Evolutionary conservation across 352 stramenopile genomes (phyloP), one percentile per base, ranked within the genome.

Genomic region (Globisporangium megalacanthum): DNA sequence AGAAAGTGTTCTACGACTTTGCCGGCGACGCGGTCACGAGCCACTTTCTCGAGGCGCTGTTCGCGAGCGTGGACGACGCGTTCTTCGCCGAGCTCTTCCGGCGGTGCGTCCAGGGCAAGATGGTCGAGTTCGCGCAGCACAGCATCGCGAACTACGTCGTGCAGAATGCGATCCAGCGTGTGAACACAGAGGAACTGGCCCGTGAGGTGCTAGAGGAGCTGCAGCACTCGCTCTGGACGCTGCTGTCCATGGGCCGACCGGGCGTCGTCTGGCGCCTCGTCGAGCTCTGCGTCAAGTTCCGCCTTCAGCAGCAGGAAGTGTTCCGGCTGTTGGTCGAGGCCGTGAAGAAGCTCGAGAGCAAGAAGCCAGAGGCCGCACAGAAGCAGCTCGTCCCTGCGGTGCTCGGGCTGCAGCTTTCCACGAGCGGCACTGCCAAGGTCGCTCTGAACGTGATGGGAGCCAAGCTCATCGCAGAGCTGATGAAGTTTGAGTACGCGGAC

Each of bases 61-160:
- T 88, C 35, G 58, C 61, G 33, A 80, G 64, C 46, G 65, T 70
- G n/a, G 73, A 72, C 52, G 75, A 89, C 69, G 76, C 73, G 17
- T 80, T 91, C 61, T 93, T 90, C 41, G 61, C 65, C 0, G 79
- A 76, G 52, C 56, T 93, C 25, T 91, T 86, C 56, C 62, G 63
- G n/a, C 79, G 81, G 19, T 91, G 79, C 54, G 37, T 93, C 20
- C 62, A 75, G 25, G 62, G 68, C 33, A 80, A 83, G 41, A 67
- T 93, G 62, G 60, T 91, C 45, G 75, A 88, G 56, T 85, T 92
- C 36, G 70, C 67, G 6, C 62, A 91, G 63, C 80, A 93, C 60
- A 70, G 68, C 45, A 88, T 93, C 54, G 73, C 80, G 14, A 93
- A 93, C 61, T 93, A 89, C 52, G 83, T 93, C n/a, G 73, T 93